Base-by-base conservation (phyloP, 2,329 filamentous ascomycete genomes). In the Leptographium wingfieldii region DNA sequence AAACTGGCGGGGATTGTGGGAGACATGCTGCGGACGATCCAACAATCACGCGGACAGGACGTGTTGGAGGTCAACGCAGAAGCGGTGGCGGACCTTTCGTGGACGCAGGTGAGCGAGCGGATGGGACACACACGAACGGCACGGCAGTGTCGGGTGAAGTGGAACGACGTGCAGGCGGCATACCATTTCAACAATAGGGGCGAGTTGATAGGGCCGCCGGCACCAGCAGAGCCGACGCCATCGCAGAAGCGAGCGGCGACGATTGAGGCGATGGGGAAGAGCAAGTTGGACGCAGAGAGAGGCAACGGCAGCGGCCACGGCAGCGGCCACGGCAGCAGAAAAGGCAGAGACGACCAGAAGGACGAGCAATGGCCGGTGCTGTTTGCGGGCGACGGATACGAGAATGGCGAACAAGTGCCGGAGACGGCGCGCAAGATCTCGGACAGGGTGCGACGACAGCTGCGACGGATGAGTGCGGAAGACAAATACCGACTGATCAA, bases 131-230 rank as follows among this genome's bases (percentile, higher is more conserved):
- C 76, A 10, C 77, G 88, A 53, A 87, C 80, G 62, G 79, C 84
- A 3, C 76, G 88, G 29, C 86, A 89, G 68, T 90, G 86, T 67
- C 76, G 79, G 31, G 76, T 77, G 31, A 90, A 91, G 68, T 90
- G 85, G 84, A 81, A 80, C 61, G 61, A 29, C 54, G 61, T 52
- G 55, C 62, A 56, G 63, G 66, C 27, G 63, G 58, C 65, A 22
- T 60, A 64, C 60, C 33, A 64, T 61, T 43, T 60, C 11, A 54
- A 61, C 29, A 56, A 35, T 55, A 12, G 27, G 64, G 62, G 57
- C 22, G 46, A 46, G 5, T n/a, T 62, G 27, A 56, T 58, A 3
- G 60, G 59, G 1, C 62, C 62, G 31, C 62, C 63, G 6, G 25
- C n/a, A 16, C 59, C 59, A 14, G 14, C 16, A 14, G 33, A 55